Conservation (phyloP, 192 early-diverging fungal species). For the Cetraspora pellucida region DNA sequence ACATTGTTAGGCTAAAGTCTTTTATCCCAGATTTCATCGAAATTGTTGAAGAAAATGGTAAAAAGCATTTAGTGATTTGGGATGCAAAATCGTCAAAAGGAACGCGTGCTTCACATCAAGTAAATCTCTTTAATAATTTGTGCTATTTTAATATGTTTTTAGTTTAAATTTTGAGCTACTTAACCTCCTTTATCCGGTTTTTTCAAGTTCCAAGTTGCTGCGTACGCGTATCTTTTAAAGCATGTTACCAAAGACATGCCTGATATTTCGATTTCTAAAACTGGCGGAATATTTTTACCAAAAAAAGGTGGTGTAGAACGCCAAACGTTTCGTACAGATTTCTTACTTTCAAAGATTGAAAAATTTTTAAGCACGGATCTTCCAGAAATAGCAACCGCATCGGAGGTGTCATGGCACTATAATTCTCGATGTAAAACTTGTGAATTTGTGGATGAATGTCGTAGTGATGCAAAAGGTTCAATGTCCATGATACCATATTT, state of each 20-base stretch:
- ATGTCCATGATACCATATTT: conserved; percentile 36
- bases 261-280: conserved; percentile 14
- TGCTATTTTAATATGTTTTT: neutral
- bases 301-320: neutral
- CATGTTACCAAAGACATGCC: conserved; percentile 28
- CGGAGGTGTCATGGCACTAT: conserved; percentile 30
- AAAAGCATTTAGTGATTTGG: conserved; percentile 15
- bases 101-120: conserved; percentile 38
- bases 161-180: neutral
- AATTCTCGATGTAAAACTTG: conserved; percentile 36
- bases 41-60: conserved; percentile 13
- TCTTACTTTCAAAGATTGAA: conserved; percentile 35
- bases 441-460: conserved; percentile 35
- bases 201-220: conserved; percentile 39
- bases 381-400: conserved; percentile 12
- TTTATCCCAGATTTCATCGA: conserved; percentile 40
- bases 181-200: neutral
- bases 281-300: conserved; percentile 36
- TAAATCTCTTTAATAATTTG: neutral
- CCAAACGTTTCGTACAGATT: conserved; percentile 39
- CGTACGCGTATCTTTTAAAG: conserved; percentile 33
- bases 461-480: conserved; percentile 30
- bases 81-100: conserved; percentile 39
- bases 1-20: conserved; percentile 14
- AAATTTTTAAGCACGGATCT: conserved; percentile 32